phyloP scores from a whole-genome alignment of 495 filamentous ascomycete species.

The Penicillium angulare region DNA sequence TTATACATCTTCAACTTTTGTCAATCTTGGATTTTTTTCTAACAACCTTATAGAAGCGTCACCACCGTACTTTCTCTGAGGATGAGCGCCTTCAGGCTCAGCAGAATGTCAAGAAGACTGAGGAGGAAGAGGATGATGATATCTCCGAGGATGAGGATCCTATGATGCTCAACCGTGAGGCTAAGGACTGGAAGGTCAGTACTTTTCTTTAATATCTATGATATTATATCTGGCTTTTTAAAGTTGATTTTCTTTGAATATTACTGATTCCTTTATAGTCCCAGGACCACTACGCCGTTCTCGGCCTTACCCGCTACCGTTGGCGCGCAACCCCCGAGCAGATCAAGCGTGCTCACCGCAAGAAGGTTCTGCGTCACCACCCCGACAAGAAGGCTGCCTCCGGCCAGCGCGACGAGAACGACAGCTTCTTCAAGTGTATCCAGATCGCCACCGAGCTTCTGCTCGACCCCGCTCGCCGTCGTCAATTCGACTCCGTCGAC shows the following conservation, averaged over 20 bases:
- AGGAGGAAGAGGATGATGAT: constrained; percentile 84
- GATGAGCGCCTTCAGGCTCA: constrained; percentile 96
- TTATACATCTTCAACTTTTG: too few relatives aligned
- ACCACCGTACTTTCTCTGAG: constrained; percentile 96
- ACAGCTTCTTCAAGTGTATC: constrained; percentile 99
- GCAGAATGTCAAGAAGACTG: constrained; percentile 90
- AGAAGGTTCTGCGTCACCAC: constrained; percentile 98
- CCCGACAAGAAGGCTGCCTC: constrained; percentile 97
- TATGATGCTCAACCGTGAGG: constrained; percentile 84
- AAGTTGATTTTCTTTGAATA: too few relatives aligned
- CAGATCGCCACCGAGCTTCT: constrained; percentile 96
- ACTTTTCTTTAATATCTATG: background rate
- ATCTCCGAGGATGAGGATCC: constrained; percentile 91
- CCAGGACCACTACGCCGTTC: constrained; percentile 98
- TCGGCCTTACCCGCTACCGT: constrained; percentile 89
- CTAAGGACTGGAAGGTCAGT: constrained; percentile 98
- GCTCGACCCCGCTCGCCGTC: constrained; percentile 84
- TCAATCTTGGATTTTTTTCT: too few relatives aligned
- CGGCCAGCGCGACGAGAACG: constrained; percentile 78
- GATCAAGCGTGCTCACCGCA: constrained; percentile 97
- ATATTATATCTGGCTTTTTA: background rate
- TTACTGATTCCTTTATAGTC: constrained; percentile 48
- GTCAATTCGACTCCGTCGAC: constrained; percentile 96
- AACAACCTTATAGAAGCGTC: constrained; percentile 62
- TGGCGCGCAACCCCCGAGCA: constrained; percentile 91